phyloP scores from a whole-genome alignment of 2,329 filamentous ascomycete species.

The Claviceps cyperi region DNA sequence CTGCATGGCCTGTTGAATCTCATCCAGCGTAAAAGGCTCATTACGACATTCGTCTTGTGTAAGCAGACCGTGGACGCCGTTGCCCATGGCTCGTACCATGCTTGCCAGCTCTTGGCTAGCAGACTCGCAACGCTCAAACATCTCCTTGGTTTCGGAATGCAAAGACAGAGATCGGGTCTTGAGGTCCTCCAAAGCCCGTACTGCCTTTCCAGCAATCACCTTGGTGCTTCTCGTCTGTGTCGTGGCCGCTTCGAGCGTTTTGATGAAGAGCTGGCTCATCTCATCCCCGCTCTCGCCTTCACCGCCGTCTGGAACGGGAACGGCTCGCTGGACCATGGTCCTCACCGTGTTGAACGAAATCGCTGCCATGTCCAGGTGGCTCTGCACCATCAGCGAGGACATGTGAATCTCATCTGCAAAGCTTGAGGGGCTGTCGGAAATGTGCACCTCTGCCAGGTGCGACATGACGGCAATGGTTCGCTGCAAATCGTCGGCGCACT shows the following conservation, averaged over 20 bases:
- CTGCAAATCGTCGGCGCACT: slow-evolving; percentile 68
- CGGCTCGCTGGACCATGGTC: slow-evolving; percentile 50
- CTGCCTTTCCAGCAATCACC: slow-evolving; percentile 66
- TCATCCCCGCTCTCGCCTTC: slow-evolving; percentile 42
- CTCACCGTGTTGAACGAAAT: slow-evolving; percentile 49
- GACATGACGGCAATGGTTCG: slow-evolving; percentile 73
- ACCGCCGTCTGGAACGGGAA: slow-evolving; percentile 24
- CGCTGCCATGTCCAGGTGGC: slow-evolving; percentile 65
- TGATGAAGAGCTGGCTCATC: slow-evolving; percentile 49
- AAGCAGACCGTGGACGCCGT: slow-evolving; percentile 50
- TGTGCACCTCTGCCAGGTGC: slow-evolving; percentile 73
- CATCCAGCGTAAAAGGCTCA: slow-evolving; percentile 50
- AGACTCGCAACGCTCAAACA: slow-evolving; percentile 56
- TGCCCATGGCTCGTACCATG: slow-evolving; percentile 52
- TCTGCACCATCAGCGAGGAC: slow-evolving; percentile 62
- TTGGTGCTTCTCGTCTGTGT: slow-evolving; percentile 69
- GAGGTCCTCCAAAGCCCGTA: slow-evolving; percentile 64
- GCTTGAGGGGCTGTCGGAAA: slow-evolving; percentile 52
- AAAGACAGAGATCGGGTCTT: slow-evolving; percentile 62
- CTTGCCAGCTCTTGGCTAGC: slow-evolving; percentile 50
- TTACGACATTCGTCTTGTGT: slow-evolving; percentile 53
- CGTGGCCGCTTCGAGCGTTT: slow-evolving; percentile 57
- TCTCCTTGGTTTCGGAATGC: slow-evolving; percentile 47
- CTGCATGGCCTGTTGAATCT: slow-evolving; percentile 51
- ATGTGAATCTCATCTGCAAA: slow-evolving; percentile 71